phyloP scores from a whole-genome alignment of 2,329 filamentous ascomycete species.

The Cyanodermella asteris region DNA sequence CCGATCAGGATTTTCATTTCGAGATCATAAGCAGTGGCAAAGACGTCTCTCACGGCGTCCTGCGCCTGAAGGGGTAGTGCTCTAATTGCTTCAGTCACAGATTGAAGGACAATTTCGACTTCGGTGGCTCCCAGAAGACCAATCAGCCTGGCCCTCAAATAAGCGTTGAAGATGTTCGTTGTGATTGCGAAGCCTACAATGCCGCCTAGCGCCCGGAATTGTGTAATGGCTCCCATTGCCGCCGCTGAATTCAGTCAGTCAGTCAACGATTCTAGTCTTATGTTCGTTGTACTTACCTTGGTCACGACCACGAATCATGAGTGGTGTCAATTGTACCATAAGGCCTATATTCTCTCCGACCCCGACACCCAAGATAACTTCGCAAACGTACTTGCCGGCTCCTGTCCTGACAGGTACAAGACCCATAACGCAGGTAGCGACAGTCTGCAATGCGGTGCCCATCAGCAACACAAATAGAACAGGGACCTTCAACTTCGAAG shows the following conservation, averaged over 20 bases:
- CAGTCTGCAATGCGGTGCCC: constrained; percentile 6
- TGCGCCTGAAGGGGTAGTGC: constrained; percentile 1
- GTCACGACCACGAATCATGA: constrained; percentile 3
- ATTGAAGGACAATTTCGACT: constrained; percentile 2
- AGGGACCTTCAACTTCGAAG: constrained; percentile 5
- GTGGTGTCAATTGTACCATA: constrained; percentile 3
- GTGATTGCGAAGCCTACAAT: constrained; percentile 3
- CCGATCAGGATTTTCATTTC: constrained; percentile 2
- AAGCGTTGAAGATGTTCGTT: constrained; percentile 4
- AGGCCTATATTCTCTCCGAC: constrained; percentile 3
- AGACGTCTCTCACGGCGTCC: constrained; percentile 1
- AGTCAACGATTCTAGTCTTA: constrained; percentile 11
- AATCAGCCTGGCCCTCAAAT: constrained; percentile 1
- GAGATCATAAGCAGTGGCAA: constrained; percentile 1
- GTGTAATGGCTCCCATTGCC: constrained; percentile 3
- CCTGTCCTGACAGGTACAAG: background rate
- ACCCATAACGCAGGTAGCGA: background rate
- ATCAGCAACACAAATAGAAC: constrained; percentile 7
- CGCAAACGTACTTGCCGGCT: constrained; percentile 1
- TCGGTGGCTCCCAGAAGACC: constrained; percentile 1
- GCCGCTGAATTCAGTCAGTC: constrained; percentile 8
- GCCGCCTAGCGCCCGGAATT: constrained; percentile 4
- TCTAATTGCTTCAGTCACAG: constrained; percentile 1
- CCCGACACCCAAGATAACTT: constrained; percentile 1
- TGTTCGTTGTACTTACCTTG: constrained; percentile 2